A percentile compares a stretch with the other conserved stretches of the same genome.
Conservation (phyloP, 23 red algal species). For the Gracilaria caudata region DNA sequence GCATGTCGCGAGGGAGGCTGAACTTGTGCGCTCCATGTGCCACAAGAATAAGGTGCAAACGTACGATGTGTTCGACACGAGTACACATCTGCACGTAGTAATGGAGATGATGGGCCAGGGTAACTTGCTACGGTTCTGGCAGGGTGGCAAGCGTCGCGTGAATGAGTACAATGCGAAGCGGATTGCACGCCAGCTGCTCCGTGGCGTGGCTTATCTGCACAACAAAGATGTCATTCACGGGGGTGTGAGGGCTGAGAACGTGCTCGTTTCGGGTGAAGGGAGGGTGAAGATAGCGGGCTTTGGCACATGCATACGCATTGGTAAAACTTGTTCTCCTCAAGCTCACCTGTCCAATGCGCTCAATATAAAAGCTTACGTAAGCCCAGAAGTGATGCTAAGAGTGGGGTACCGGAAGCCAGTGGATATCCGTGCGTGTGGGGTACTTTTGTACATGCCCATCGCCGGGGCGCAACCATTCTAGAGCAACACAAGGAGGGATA, state of each 20-base stretch:
- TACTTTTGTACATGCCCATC: slow-evolving; percentile 82
- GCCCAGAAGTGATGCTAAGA: slow-evolving; percentile 85
- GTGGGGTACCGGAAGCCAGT: slow-evolving; percentile 79
- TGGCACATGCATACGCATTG: slow-evolving; percentile 77
- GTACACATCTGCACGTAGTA: slow-evolving; percentile 37
- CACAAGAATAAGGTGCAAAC: slow-evolving; percentile 42
- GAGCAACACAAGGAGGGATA: slow-evolving; percentile 53
- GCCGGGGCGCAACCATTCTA: slow-evolving; percentile 83
- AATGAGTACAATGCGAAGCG: slow-evolving; percentile 63
- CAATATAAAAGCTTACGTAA: slow-evolving; percentile 81
- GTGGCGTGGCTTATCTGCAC: slow-evolving; percentile 84
- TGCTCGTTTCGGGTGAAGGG: slow-evolving; percentile 77
- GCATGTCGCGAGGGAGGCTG: slow-evolving; percentile 36
- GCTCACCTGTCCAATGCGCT: slow-evolving; percentile 64
- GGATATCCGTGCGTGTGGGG: slow-evolving; percentile 89
- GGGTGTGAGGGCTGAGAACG: slow-evolving; percentile 94
- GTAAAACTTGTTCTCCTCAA: slow-evolving; percentile 33
- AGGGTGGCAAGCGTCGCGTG: slow-evolving; percentile 34
- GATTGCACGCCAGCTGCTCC: slow-evolving; percentile 75
- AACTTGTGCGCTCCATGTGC: slow-evolving; percentile 46
- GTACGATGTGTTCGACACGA: slow-evolving; percentile 56
- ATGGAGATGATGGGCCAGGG: slow-evolving; percentile 55
- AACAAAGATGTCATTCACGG: slow-evolving; percentile 87
- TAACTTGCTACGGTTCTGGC: slow-evolving; percentile 26
- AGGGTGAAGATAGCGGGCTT: slow-evolving; percentile 91